Conservation (phyloP, 225 moss, liverwort and hornwort genomes). For the Marchantia polymorpha region DNA sequence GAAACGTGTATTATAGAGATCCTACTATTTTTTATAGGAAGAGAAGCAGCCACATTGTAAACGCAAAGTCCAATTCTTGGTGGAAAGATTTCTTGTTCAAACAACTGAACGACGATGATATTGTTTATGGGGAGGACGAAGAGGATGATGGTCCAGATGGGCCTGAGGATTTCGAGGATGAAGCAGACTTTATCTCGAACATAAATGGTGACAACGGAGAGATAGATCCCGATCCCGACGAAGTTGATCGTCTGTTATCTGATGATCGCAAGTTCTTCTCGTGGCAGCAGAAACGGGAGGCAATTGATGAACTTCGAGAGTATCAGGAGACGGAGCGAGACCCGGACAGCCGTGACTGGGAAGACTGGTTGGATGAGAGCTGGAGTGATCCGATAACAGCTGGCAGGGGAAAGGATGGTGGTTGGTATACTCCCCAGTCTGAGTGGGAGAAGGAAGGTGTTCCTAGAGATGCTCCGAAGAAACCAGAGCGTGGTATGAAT, state of each 20-base stretch:
- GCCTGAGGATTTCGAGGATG: conserved; percentile 18
- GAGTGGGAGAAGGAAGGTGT: conserved; percentile 81
- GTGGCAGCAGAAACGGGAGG: conserved; percentile 66
- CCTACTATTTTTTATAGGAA: conserved; percentile 16
- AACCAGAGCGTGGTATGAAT: conserved; percentile 88
- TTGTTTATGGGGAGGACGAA: conserved; percentile 18
- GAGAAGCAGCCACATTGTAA: conserved; percentile 21
- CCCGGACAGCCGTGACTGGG: conserved; percentile 80
- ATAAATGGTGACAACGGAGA: conserved; percentile 15
- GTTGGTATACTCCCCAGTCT: conserved; percentile 59
- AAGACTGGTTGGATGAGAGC: conserved; percentile 90
- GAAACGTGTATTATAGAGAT: conserved; percentile 6
- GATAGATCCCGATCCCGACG: conserved; percentile 34
- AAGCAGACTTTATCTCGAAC: background rate
- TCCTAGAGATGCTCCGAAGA: conserved; percentile 68
- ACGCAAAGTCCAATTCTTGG: conserved; percentile 36
- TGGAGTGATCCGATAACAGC: conserved; percentile 54
- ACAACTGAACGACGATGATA: conserved; percentile 34
- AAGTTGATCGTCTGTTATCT: conserved; percentile 54
- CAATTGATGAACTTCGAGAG: conserved; percentile 62
- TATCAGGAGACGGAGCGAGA: conserved; percentile 60
- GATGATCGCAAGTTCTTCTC: conserved; percentile 64
- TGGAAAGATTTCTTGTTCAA: conserved; percentile 42
- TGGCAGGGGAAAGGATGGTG: conserved; percentile 43
- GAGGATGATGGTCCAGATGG: conserved; percentile 27